Base-by-base conservation (phyloP, 352 stramenopile genomes). In the Globisporangium perplexum region DNA sequence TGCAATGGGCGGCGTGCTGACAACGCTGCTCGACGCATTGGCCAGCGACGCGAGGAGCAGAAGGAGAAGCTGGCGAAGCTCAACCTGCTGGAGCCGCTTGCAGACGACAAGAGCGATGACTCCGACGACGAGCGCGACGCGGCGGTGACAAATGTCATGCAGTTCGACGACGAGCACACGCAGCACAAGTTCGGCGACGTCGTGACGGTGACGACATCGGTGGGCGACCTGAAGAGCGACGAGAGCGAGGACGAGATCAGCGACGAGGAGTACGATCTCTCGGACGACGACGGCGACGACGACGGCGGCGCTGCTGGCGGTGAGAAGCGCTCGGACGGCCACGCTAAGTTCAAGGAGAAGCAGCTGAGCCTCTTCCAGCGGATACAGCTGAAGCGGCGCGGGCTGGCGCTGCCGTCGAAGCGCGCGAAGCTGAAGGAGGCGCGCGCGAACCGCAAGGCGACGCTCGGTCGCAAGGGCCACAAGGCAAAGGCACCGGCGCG, bases 111-210 rank as follows among this genome's bases (percentile, higher is more conserved):
- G 50, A 54, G 63, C n/a, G 65, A 46, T 4, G 51, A 59, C 17
- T 59, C 61, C 17, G 50, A 63, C 3, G 63, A 73, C 6, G 60
- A 68, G 0, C 57, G 68, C 1, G 53, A 66, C 11, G 55, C 68
- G 5, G 47, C 68, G 1, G 70, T 83, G 52, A 86, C 71, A 10
- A 72, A 90, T 22, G 77, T 93, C 47, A 68, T 88, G 65, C 78
- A 75, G 10, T 95, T 91, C 53, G 77, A 81, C 41, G 85, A 95
- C 41, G 77, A 70, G 57, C 83, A 91, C 62, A 95, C 85, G 30
- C 78, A 93, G 68, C 71, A 66, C 36, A 92, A 93, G 62, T 95
- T 93, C 46, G 85, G 85, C 35, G 76, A 93, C 47, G 80, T 92
- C 26, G 85, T 95, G 55, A 95, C 83, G 14, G 83, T 95, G 60